Base-by-base conservation (phyloP, 2,329 filamentous ascomycete species). In the Cercospora sojina region DNA sequence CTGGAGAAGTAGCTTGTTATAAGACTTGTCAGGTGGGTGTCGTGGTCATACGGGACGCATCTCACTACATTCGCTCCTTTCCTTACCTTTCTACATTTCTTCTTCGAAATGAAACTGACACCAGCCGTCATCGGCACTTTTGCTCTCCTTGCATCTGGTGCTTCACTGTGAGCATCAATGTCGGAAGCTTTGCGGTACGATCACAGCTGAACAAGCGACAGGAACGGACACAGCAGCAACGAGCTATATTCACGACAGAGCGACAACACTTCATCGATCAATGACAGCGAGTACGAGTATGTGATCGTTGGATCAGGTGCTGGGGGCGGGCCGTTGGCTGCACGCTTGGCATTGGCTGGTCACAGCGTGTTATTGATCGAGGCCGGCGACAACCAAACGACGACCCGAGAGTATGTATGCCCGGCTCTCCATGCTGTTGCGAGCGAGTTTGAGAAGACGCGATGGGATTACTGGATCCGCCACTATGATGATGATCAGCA, bases 381-480 rank as follows among this genome's bases (percentile, higher is more conserved):
- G 70, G 86, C 86, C 25, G 86, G 86, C 59, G 85, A 86, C 67
- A 86, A 89, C 70, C 82, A 86, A 67, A 83, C 81, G 18, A 78
- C 80, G 63, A 79, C 80, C 38, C 75, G 79, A 66, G 83, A 85
- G 72, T 83, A 86, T 68, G 81, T 83, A 9, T 81, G 87, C 5
- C 86, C 87, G 6, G 82, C 85, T 1, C 82, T 85, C 71, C 82
- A 83, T 82, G 57, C 80, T 82, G 20, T 81, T 84, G 31, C 64
- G 13, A 53, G 41, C 12, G 64, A 65, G 1, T 86, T 84, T 10
- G 85, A 88, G 71, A 84, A 88, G 67, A 80, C 80, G 25, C 80
- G 81, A 55, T 90, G 87, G 87, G 84, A 88, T 75, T 89, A 86
- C 77, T 90, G 85, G 69, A 85, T 88, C n/a, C 82, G 82, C 55